These are phyloP conservation scores for Wickerhamomyces subpelliculosus DNA, from an alignment of 805 yeast species.

Conservation along the genomic window DNA sequence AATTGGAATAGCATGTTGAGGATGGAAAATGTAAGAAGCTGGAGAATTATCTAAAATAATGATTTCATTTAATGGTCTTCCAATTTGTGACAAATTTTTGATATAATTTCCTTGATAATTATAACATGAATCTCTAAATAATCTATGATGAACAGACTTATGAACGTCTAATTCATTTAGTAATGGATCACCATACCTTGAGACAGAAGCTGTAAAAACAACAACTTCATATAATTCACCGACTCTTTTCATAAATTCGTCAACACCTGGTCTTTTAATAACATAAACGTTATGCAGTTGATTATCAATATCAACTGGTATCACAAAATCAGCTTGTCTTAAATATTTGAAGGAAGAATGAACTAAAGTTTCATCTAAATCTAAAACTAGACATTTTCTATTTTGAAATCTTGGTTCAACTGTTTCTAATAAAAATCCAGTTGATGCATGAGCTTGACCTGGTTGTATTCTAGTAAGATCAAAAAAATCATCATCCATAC, in stretches of 20 bases:
- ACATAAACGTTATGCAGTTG: slow-evolving; percentile 93
- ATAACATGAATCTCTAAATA: slow-evolving; percentile 91
- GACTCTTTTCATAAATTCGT: slow-evolving; percentile 76
- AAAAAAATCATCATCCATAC: slow-evolving; percentile 31
- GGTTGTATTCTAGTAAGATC: slow-evolving; percentile 63
- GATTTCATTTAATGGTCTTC: slow-evolving; percentile 79
- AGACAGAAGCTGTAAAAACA: slow-evolving; percentile 93
- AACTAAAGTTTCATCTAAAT: slow-evolving; percentile 92
- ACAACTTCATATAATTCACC: slow-evolving; percentile 91
- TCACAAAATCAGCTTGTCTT: slow-evolving; percentile 90
- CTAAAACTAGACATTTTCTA: slow-evolving; percentile 84
- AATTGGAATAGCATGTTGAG: slow-evolving; percentile 95
- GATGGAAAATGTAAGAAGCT: slow-evolving; percentile 96
- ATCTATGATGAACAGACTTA: slow-evolving; percentile 75
- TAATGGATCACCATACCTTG: slow-evolving; percentile 93
- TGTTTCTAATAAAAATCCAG: slow-evolving; percentile 61
- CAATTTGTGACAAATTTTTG: slow-evolving; percentile 89
- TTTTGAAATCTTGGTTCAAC: slow-evolving; percentile 41
- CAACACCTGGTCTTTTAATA: slow-evolving; percentile 96
- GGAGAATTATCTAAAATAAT: slow-evolving; percentile 97
- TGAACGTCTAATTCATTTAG: slow-evolving; percentile 80
- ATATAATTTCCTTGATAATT: slow-evolving; percentile 92
- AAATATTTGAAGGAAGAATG: slow-evolving; percentile 92
- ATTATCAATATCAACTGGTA: slow-evolving; percentile 94
- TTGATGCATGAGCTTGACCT: slow-evolving; percentile 61